Conservation (phyloP, 805 yeast species). For the Ogataea angusta region DNA sequence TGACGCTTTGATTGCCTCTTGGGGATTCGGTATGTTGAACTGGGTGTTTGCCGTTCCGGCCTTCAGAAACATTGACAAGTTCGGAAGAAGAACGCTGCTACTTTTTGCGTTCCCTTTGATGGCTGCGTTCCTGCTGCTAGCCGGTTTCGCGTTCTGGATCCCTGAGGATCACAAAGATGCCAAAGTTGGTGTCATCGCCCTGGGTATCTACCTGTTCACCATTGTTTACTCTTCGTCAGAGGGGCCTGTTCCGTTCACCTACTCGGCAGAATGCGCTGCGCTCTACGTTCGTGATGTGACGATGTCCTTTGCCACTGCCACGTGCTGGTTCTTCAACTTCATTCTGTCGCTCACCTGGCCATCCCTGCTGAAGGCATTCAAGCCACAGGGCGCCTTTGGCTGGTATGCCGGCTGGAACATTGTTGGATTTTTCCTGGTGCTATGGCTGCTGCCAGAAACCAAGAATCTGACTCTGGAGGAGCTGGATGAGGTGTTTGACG, state of each 20-base stretch:
- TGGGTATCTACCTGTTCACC: conserved; percentile 72
- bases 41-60: conserved; percentile 83
- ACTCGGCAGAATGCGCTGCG: conserved; percentile 83
- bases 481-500: conserved; percentile 68
- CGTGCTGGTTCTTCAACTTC: conserved; percentile 75
- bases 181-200: conserved; percentile 62
- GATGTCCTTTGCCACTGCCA: conserved; percentile 74
- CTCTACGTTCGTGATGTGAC: conserved; percentile 76
- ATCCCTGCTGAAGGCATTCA: conserved; percentile 58
- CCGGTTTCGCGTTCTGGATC: conserved; percentile 74
- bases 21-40: conserved; percentile 85
- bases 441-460: conserved; percentile 72
- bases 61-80: conserved; percentile 70
- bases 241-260: conserved; percentile 89
- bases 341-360: conserved; percentile 79
- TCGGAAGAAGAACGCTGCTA: conserved; percentile 65
- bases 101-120: conserved; percentile 61
- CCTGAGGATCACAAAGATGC: conserved; percentile 41
- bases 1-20: conserved; percentile 69
- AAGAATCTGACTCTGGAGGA: conserved; percentile 72
- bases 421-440: conserved; percentile 64
- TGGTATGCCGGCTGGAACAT: conserved; percentile 86
- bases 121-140: conserved; percentile 53
- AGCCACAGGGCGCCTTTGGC: conserved; percentile 82
- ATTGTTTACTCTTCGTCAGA: conserved; percentile 79